phyloP scores from a whole-genome alignment of 2,329 filamentous ascomycete species.

The Chaetothyriales sp. region DNA sequence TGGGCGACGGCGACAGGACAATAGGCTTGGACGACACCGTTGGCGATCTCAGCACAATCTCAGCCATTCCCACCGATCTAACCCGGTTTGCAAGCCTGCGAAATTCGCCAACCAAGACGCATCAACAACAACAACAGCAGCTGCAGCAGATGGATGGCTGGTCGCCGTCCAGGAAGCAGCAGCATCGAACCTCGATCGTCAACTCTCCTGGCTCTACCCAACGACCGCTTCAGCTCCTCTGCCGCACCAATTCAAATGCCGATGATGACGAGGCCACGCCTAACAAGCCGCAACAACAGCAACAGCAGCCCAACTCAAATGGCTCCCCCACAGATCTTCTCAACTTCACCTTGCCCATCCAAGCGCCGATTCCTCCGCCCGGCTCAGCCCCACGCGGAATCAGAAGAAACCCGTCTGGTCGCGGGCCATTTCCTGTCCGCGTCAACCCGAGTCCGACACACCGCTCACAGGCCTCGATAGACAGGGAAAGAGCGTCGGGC shows the following conservation, averaged over 20 bases:
- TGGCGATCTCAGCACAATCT: constrained; percentile 64
- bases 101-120: constrained; percentile 43
- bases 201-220: constrained; percentile 36
- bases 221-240: constrained; percentile 24
- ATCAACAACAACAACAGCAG: too few relatives aligned
- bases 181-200: constrained; percentile 16
- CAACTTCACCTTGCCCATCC: constrained; percentile 74
- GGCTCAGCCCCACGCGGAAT: constrained; percentile 30
- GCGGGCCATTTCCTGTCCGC: constrained; percentile 18
- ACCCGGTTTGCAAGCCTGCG: constrained; percentile 65
- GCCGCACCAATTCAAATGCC: constrained; percentile 20
- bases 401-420: constrained; percentile 23
- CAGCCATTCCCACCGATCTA: constrained; percentile 66
- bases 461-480: constrained; percentile 17
- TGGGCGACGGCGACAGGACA: constrained; percentile 13
- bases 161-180: constrained; percentile 29
- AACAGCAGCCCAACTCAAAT: constrained; percentile 27
- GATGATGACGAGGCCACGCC: constrained; percentile 30
- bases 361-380: constrained; percentile 34
- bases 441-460: constrained; percentile 16
- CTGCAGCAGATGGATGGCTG: constrained; percentile 23
- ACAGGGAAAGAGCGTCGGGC: constrained; percentile 15
- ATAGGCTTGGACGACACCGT: constrained; percentile 23
- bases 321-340: constrained; percentile 55
- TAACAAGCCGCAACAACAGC: constrained; percentile 30